Evolutionary conservation across 2,329 filamentous ascomycete genomes (phyloP).

Genomic region (Juglanconis oblonga): DNA sequence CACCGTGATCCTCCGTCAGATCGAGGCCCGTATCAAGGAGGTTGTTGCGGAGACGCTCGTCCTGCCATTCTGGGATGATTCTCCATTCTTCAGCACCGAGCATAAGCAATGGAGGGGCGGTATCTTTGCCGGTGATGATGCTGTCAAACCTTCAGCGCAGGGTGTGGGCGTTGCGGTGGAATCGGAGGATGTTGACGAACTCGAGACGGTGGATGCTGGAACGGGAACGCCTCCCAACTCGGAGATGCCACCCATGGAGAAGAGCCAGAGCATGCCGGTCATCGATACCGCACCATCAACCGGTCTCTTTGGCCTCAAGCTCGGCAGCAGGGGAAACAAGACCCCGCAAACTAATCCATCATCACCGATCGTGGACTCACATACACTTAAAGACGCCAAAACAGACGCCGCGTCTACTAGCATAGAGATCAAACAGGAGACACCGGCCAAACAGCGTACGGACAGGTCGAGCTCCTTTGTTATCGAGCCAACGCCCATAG

Average conservation of each 20-base stretch:
- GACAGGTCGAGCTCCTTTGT: slow-evolving; percentile 58
- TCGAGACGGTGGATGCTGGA: slow-evolving; percentile 39
- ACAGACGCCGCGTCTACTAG: slow-evolving; percentile 45
- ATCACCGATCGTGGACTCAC: slow-evolving; percentile 4
- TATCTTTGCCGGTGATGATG: slow-evolving; percentile 64
- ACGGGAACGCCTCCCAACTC: slow-evolving; percentile 33
- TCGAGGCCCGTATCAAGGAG: slow-evolving; percentile 92
- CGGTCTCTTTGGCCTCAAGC: slow-evolving; percentile 50
- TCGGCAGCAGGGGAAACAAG: slow-evolving; percentile 33
- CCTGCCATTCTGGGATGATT: slow-evolving; percentile 92
- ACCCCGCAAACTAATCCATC: slow-evolving; percentile 8
- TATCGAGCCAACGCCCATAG: slow-evolving; percentile 59
- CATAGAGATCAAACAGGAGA: slow-evolving; percentile 43
- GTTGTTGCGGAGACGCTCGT: slow-evolving; percentile 91
- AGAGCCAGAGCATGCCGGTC: slow-evolving; percentile 50
- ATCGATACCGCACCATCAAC: slow-evolving; percentile 37
- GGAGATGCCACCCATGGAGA: slow-evolving; percentile 49
- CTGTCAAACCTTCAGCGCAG: slow-evolving; percentile 35
- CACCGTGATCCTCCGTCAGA: slow-evolving; percentile 83
- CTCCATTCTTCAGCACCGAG: slow-evolving; percentile 82
- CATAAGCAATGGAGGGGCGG: slow-evolving; percentile 80
- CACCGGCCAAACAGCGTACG: slow-evolving; percentile 27
- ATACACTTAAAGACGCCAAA: slow-evolving; percentile 15
- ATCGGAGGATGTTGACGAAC: slow-evolving; percentile 46
- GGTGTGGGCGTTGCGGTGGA: slow-evolving; percentile 38